Base-by-base conservation (phyloP, 2,329 filamentous ascomycete genomes). In the Hypoxylon sp. region DNA sequence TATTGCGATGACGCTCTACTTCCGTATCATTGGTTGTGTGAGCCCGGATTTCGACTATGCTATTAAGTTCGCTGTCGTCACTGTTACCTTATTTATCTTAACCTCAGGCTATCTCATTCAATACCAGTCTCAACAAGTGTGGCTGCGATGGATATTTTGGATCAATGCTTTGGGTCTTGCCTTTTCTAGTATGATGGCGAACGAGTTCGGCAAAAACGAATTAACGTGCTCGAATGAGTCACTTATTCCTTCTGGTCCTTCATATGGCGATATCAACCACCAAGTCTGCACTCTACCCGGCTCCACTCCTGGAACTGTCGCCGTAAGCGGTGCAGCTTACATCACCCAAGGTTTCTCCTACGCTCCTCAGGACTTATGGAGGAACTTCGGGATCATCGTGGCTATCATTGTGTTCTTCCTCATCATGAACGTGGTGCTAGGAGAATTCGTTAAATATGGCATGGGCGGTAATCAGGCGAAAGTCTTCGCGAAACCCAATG, bases 31-130 rank as follows among this genome's bases (percentile, higher is more conserved):
- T 1, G 92, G 91, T 5, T 93, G 90, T 66, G 66, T 92, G 11
- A 94, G 91, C 65, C 91, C 92, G 0, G 92, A 94, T 74, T 97
- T 97, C 64, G 92, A 97, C 77, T 92, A 92, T 47, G 94, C 94
- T 2, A 92, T 94, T 79, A 94, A 94, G 78, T 91, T 93, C 61
- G 92, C 92, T 5, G 90, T 93, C 4, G 85, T 93, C 0, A 86
- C 94, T 57, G 94, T 97, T 70, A 94, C 92, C 0, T 81, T 94
- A n/a, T 93, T 94, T 73, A 88, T 96, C 26, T 83, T 94, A 19
- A 96, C 93, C 0, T 91, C 90, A 0, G 94, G 94, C 3, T 97
- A 96, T 79, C 81, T 97, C 46, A 95, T 97, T 65, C 93, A 94
- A 77, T 94, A 92, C 77, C 87, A 91, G 54, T 87, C 84, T 1